Percentiles rank a stretch among this genome's conserved stretches.
These are phyloP conservation scores for Microbotryum lychnidis-dioicae DNA, from an alignment of 1,284 basidiomycete species.

Conservation along the genomic window DNA sequence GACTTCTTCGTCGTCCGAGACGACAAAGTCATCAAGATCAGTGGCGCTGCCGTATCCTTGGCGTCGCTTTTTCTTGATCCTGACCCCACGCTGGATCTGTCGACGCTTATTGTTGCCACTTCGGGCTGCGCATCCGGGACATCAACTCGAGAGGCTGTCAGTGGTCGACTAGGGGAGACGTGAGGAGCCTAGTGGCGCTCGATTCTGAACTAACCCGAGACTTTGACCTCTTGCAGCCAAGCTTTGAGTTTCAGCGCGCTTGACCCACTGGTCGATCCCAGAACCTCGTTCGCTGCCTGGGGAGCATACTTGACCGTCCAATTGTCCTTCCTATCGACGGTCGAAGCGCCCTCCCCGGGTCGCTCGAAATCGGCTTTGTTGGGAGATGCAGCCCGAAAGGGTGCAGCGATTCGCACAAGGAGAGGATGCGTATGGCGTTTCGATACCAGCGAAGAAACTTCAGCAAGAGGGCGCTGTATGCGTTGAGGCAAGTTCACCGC, in stretches of 20 bases:
- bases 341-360: not conserved
- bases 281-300: conserved; percentile 58
- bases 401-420: conserved; percentile 14
- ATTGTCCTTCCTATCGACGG: not conserved
- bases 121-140: conserved; percentile 5
- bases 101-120: conserved; percentile 18
- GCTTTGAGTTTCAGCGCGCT: conserved; percentile 66
- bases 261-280: conserved; percentile 60
- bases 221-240: conserved; percentile 65
- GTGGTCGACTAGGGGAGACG: too few species aligned
- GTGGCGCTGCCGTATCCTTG: conserved; percentile 34
- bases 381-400: not conserved
- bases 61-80: conserved; percentile 29
- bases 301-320: conserved; percentile 78
- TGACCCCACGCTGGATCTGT: conserved; percentile 17
- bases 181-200: too few species aligned
- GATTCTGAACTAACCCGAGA: conserved; percentile 45
- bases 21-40: conserved; percentile 39
- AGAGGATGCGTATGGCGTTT: conserved; percentile 9
- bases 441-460: conserved; percentile 3
- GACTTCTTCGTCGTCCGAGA: conserved; percentile 35
- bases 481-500: not conserved
- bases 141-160: not conserved
- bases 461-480: not conserved
- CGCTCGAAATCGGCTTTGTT: not conserved